These are phyloP conservation scores for Scedosporium boydii DNA, from an alignment of 2,329 filamentous ascomycete genomes.

Conservation along the genomic window DNA sequence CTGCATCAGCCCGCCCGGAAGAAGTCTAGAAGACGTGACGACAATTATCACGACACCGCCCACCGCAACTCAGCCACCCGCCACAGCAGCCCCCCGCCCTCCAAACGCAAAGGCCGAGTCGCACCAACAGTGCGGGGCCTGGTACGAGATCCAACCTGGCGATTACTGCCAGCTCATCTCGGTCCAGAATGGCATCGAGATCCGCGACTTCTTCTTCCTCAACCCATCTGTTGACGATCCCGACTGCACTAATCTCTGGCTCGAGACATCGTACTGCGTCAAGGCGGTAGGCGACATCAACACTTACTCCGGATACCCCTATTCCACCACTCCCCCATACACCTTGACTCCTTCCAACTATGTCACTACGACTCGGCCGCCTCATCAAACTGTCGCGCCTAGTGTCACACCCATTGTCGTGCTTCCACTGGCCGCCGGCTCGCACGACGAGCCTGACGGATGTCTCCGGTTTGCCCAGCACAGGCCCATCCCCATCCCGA, in stretches of 20 bases:
- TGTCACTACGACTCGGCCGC: background rate
- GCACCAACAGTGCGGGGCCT: background rate
- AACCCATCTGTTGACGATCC: slow-evolving; percentile 6
- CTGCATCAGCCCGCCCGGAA: too few species aligned
- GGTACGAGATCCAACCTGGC: background rate
- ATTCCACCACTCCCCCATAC: background rate
- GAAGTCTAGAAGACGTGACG: too few species aligned
- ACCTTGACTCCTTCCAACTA: background rate
- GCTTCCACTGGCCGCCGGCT: too few species aligned
- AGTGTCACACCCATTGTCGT: too few species aligned
- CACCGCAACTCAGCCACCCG: too few species aligned
- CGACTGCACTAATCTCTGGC: slow-evolving; percentile 7
- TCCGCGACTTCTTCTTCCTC: slow-evolving; percentile 9
- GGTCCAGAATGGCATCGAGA: slow-evolving; percentile 1
- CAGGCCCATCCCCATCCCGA: too few species aligned
- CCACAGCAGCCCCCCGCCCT: too few species aligned
- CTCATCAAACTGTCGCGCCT: too few species aligned
- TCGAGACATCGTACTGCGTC: slow-evolving; percentile 8
- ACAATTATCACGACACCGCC: too few species aligned
- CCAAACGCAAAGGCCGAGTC: background rate
- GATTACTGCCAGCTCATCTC: slow-evolving; percentile 4
- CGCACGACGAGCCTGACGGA: too few species aligned
- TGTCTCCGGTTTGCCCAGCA: too few species aligned
- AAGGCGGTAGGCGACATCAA: slow-evolving; percentile 8
- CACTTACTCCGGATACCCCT: slow-evolving; percentile 9